phyloP scores from a whole-genome alignment of 2,329 filamentous ascomycete genomes.

The Xylariaceae sp. region DNA sequence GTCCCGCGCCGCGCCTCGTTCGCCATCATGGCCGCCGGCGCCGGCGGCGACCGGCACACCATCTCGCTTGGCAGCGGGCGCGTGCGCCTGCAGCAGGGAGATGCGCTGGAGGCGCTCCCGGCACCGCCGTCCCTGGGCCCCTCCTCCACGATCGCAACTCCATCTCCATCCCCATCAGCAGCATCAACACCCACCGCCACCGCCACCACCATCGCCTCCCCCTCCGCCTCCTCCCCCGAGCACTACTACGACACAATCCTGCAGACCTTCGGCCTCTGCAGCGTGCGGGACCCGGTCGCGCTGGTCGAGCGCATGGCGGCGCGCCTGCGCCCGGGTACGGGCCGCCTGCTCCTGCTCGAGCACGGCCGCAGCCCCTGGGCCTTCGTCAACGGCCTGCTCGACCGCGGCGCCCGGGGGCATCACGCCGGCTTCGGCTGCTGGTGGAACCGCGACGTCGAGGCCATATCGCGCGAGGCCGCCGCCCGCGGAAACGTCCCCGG shows the following conservation, averaged over 20 bases:
- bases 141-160: too few species aligned
- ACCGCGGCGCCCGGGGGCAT: slow-evolving; percentile 46
- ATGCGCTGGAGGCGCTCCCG: slow-evolving; percentile 39
- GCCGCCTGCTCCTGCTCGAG: slow-evolving; percentile 54
- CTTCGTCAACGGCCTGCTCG: slow-evolving; percentile 45
- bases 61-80: slow-evolving; percentile 31
- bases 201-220: too few species aligned
- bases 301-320: slow-evolving; percentile 47
- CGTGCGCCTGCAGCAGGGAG: slow-evolving; percentile 41
- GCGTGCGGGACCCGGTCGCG: slow-evolving; percentile 47
- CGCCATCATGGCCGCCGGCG: slow-evolving; percentile 14
- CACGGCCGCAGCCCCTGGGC: slow-evolving; percentile 51
- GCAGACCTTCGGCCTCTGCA: slow-evolving; percentile 59
- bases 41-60: slow-evolving; percentile 2
- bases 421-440: slow-evolving; percentile 57
- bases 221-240: slow-evolving; percentile 30
- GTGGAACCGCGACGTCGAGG: slow-evolving; percentile 59
- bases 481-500: slow-evolving; percentile 34
- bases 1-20: slow-evolving; percentile 30
- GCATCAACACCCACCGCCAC: too few species aligned
- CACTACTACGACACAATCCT: slow-evolving; percentile 54
- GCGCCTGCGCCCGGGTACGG: slow-evolving; percentile 44
- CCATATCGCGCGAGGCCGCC: slow-evolving; percentile 43
- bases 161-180: too few species aligned
- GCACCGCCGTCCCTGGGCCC: slow-evolving; percentile 27